Conservation (phyloP, 805 yeast species). For the Allodekkera sacchari region DNA sequence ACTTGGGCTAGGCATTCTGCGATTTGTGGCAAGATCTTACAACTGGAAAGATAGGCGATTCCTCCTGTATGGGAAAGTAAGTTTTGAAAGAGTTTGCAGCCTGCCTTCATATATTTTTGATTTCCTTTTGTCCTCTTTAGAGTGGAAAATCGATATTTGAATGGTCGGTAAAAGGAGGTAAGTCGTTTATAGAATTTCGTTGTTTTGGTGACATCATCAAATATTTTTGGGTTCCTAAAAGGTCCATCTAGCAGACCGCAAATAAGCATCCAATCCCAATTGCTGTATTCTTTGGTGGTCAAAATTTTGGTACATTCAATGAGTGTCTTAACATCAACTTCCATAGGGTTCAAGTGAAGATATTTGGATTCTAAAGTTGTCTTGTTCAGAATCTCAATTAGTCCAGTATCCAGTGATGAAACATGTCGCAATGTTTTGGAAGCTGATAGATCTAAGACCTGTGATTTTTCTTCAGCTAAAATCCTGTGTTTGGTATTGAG, state of each 20-base stretch:
- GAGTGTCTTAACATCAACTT: conserved; percentile 54
- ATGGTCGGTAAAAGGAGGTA: conserved; percentile 83
- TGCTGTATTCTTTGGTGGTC: conserved; percentile 66
- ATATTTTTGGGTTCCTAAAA: conserved; percentile 54
- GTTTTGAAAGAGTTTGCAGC: conserved; percentile 64
- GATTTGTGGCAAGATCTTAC: conserved; percentile 77
- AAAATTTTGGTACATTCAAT: conserved; percentile 64
- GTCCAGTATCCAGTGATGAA: too few relatives aligned
- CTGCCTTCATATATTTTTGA: conserved; percentile 56
- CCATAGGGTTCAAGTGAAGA: conserved; percentile 50
- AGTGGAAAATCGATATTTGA: conserved; percentile 70
- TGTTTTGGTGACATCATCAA: conserved; percentile 69
- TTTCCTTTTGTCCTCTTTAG: conserved; percentile 42
- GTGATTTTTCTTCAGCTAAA: conserved; percentile 8
- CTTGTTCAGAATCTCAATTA: neutral
- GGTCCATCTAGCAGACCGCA: conserved; percentile 78
- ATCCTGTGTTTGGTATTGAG: too few relatives aligned
- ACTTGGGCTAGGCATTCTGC: conserved; percentile 84
- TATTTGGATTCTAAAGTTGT: neutral
- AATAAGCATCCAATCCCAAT: conserved; percentile 84
- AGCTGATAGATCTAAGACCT: neutral
- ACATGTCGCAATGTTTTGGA: neutral
- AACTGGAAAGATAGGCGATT: conserved; percentile 52
- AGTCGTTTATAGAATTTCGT: conserved; percentile 83
- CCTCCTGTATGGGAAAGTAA: conserved; percentile 61